Evolutionary conservation across 2,329 filamentous ascomycete species (phyloP).

Genomic region (Laburnicola sp.): DNA sequence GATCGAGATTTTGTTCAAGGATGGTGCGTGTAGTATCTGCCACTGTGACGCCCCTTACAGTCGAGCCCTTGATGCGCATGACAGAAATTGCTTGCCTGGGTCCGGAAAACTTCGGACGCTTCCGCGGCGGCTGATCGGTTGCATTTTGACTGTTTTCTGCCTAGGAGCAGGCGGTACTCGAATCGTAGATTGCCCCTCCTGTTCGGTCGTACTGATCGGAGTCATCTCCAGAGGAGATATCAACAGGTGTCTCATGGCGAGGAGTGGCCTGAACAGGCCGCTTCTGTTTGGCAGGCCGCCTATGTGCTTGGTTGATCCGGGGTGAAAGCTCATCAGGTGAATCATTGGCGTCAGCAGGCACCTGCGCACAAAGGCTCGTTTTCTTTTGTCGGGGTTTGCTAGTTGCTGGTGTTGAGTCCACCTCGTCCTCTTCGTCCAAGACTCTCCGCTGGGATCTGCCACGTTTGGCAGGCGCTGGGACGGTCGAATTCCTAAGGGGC

Average conservation of each 20-base stretch:
- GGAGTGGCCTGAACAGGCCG: background rate
- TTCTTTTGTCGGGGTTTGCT: constrained; percentile 16
- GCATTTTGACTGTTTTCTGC: constrained; percentile 15
- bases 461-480: constrained; percentile 11
- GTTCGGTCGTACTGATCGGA: constrained; percentile 20
- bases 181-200: constrained; percentile 17
- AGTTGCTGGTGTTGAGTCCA: constrained; percentile 18
- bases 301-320: background rate
- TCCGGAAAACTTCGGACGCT: constrained; percentile 34
- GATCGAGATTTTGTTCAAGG: constrained; percentile 55
- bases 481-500: background rate
- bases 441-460: constrained; percentile 18
- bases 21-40: constrained; percentile 57
- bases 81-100: constrained; percentile 35
- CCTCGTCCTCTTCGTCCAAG: constrained; percentile 5
- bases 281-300: constrained; percentile 1
- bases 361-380: constrained; percentile 4
- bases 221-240: constrained; percentile 25
- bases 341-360: constrained; percentile 12
- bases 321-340: constrained; percentile 6
- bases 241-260: constrained; percentile 9
- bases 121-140: constrained; percentile 29
- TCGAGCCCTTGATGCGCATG: constrained; percentile 46
- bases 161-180: constrained; percentile 15
- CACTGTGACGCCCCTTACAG: constrained; percentile 49